Evolutionary conservation across 129 eudicot species (phyloP).

Genomic region (Flaveria linearis): DNA sequence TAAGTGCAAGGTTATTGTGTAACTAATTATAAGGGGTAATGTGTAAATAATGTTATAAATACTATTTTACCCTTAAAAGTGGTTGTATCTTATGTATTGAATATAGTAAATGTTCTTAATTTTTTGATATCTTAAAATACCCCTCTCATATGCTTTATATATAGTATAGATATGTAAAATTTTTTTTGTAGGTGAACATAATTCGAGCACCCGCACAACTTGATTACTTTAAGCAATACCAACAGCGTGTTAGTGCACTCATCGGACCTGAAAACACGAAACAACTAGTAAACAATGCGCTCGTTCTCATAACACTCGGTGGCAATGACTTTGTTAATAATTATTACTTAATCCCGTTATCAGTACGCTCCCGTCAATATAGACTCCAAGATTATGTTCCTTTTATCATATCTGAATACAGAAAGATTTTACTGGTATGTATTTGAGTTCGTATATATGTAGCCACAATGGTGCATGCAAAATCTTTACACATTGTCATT

Average conservation of each 20-base stretch:
- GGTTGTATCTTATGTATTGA: no score
- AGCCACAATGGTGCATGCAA: slow-evolving; percentile 21
- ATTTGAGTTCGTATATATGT: neutral
- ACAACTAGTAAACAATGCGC: slow-evolving; percentile 45
- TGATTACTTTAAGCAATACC: slow-evolving; percentile 58
- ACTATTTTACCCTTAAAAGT: no score
- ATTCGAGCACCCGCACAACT: slow-evolving; percentile 50
- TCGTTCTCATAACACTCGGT: slow-evolving; percentile 59
- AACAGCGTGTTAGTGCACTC: slow-evolving; percentile 42
- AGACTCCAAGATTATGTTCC: slow-evolving; percentile 50
- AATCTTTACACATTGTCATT: neutral
- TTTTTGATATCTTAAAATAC: no score
- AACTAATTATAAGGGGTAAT: no score
- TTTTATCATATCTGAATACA: slow-evolving; percentile 57
- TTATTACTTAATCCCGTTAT: slow-evolving; percentile 60
- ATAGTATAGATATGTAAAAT: no score
- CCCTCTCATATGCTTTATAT: no score
- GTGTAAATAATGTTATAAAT: no score
- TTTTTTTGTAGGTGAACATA: slow-evolving; percentile 46
- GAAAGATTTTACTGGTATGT: slow-evolving; percentile 49
- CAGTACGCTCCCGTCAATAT: slow-evolving; percentile 61
- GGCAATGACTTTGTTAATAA: slow-evolving; percentile 88
- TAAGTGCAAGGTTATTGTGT: no score
- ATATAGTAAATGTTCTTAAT: no score
- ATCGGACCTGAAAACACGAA: slow-evolving; percentile 44